These are phyloP conservation scores for Danielia oregonensis DNA, from an alignment of 805 yeast species.

Conservation along the genomic window DNA sequence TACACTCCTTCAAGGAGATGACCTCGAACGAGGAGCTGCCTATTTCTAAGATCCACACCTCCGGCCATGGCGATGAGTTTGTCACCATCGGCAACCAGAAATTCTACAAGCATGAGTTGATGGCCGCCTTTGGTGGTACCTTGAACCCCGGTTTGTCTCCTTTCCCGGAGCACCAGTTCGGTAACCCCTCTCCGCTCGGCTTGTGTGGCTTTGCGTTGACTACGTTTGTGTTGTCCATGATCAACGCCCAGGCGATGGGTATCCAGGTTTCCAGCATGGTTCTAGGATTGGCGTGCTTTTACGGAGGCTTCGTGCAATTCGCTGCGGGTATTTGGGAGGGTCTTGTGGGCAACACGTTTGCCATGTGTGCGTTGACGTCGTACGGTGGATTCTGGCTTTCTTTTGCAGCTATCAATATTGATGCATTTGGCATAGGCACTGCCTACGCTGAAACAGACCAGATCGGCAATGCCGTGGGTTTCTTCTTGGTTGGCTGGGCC, in stretches of 20 bases:
- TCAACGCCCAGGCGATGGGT: slow-evolving; percentile 19
- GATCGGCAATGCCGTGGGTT: slow-evolving; percentile 30
- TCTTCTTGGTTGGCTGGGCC: slow-evolving; percentile 38
- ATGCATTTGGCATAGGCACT: slow-evolving; percentile 54
- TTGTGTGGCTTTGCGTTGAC: slow-evolving; percentile 19
- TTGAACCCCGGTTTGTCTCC: slow-evolving; percentile 32
- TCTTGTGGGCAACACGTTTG: slow-evolving; percentile 17
- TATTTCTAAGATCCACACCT: slow-evolving; percentile 22
- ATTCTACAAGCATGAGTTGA: slow-evolving; percentile 31
- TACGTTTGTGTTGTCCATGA: slow-evolving; percentile 17
- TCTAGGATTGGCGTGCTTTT: slow-evolving; percentile 17
- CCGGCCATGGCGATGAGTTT: slow-evolving; percentile 32
- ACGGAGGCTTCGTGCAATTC: slow-evolving; percentile 18
- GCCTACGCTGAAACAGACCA: slow-evolving; percentile 38
- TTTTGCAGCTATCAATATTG: slow-evolving; percentile 55
- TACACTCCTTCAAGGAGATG: slow-evolving; percentile 2
- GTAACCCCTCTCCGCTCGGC: slow-evolving; percentile 19
- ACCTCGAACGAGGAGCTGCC: neutral
- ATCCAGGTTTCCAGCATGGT: slow-evolving; percentile 11
- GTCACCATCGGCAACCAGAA: slow-evolving; percentile 28
- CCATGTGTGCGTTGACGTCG: slow-evolving; percentile 15
- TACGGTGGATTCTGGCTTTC: slow-evolving; percentile 69
- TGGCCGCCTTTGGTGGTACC: slow-evolving; percentile 36
- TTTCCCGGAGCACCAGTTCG: slow-evolving; percentile 52
- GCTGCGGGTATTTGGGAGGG: slow-evolving; percentile 20